Conservation (phyloP, 148 eudicot genomes). For the Camellia sinensis region DNA sequence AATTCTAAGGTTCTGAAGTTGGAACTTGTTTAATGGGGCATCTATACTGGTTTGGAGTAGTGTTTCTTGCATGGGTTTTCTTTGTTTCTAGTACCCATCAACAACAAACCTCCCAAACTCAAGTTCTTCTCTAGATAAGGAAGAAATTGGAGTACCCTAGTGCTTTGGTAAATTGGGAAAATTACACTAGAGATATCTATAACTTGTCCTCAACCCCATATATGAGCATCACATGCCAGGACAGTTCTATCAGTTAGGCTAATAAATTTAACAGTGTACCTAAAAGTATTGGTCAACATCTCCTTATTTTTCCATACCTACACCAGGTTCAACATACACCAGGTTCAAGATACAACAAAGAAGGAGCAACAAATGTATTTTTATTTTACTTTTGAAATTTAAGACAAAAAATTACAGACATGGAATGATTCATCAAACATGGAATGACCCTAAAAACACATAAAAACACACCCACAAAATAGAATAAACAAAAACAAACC, state of each 20-base stretch:
- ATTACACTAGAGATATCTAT: constrained; percentile 48
- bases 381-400: too few species aligned
- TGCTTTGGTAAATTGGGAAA: constrained; percentile 37
- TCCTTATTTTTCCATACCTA: too few species aligned
- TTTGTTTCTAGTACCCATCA: constrained; percentile 40
- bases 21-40: constrained; percentile 33
- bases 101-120: constrained; percentile 41
- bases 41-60: constrained; percentile 15
- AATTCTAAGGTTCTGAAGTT: not conserved
- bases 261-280: too few species aligned
- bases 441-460: too few species aligned
- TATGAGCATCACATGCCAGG: constrained; percentile 44
- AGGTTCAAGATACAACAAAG: too few species aligned
- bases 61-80: constrained; percentile 34
- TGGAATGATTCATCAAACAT: too few species aligned
- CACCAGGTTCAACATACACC: too few species aligned
- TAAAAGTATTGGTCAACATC: too few species aligned
- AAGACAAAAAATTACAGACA: too few species aligned
- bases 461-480: too few species aligned
- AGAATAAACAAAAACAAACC: too few species aligned
- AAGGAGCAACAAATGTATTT: too few species aligned
- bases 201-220: constrained; percentile 26
- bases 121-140: constrained; percentile 56
- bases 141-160: constrained; percentile 61
- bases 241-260: constrained; percentile 35